Evolutionary conservation across 2,329 filamentous ascomycete species (phyloP).

Genomic region (Pseudocercospora vitis): DNA sequence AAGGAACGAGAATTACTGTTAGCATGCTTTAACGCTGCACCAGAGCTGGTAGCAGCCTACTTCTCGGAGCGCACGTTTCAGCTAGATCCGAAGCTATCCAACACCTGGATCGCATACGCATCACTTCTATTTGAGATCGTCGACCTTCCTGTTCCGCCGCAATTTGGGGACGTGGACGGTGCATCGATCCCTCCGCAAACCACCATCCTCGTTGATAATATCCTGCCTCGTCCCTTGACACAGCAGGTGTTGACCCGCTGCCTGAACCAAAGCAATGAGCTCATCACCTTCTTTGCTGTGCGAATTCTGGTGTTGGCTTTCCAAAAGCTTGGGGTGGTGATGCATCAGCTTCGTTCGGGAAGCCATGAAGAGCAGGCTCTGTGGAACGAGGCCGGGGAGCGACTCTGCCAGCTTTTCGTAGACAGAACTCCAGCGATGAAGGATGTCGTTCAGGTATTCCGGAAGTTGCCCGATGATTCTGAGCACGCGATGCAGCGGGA

Average conservation of each 20-base stretch:
- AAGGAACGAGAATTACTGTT: conserved; percentile 80
- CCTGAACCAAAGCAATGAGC: conserved; percentile 71
- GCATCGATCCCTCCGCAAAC: conserved; percentile 72
- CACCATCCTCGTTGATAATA: conserved; percentile 76
- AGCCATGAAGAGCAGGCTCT: conserved; percentile 44
- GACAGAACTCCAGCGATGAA: conserved; percentile 78
- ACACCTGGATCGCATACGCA: conserved; percentile 93
- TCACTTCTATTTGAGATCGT: conserved; percentile 83
- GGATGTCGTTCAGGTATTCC: conserved; percentile 73
- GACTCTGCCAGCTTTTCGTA: conserved; percentile 72
- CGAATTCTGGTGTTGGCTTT: conserved; percentile 77
- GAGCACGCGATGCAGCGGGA: conserved; percentile 67
- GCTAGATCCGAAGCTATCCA: conserved; percentile 87
- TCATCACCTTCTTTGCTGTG: conserved; percentile 81
- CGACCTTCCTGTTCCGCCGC: conserved; percentile 68
- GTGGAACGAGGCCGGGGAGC: conserved; percentile 69
- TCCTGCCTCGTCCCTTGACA: conserved; percentile 78
- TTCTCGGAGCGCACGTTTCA: conserved; percentile 79
- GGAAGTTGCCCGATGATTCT: conserved; percentile 66
- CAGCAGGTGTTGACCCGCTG: conserved; percentile 78
- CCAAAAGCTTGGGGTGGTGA: conserved; percentile 68
- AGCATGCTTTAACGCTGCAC: conserved; percentile 74
- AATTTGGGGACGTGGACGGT: conserved; percentile 61
- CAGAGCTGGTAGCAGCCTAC: conserved; percentile 85
- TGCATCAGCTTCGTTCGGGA: conserved; percentile 57